Evolutionary conservation across 2,329 filamentous ascomycete genomes (phyloP), one percentile per base, ranked within the genome.

Genomic region (Aspergillus novoparasiticus): DNA sequence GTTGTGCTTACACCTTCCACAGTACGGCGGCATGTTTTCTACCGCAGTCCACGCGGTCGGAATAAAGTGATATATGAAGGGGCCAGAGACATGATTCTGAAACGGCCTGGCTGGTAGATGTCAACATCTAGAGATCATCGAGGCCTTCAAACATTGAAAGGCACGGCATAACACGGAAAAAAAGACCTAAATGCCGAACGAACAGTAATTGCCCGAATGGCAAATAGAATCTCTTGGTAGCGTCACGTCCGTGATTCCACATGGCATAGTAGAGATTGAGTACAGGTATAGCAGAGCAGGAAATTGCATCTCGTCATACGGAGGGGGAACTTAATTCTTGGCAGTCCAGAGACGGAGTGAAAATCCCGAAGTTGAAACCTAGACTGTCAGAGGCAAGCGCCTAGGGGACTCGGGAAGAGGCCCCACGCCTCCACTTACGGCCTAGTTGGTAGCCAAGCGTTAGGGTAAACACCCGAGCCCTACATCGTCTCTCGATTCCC

Each of bases 381-480:
- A 48, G 62, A 58, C 36, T 66, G 73, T 75, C 72, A 59, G 70
- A 73, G 66, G 67, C 63, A 70, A 64, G 68, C 66, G 66, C 69
- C 67, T 55, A 66, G 60, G 65, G 69, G 67, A 62, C 9, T 4
- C 9, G 9, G 30, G 11, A 11, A 11, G 32, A 66, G 26, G 62
- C 64, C 64, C 63, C 36, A 21, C 57, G 32, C 28, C 64, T 62
- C 64, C 58, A 60, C 62, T 62, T 50, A 53, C 14, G 32, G 30
- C 30, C 19, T 12, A 54, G 51, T 59, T 45, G 64, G 58, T 58
- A 71, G 61, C 43, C 23, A 46, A 43, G 41, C 50, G 45, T 46
- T 54, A 54, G 51, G n/a, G 51, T 55, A 55, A 39, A 55, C 51
- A 21, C 21, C 48, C 51, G 21, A 41, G 28, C 51, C 51, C 51